Evolutionary conservation across 106 monocot species (phyloP).

Genomic region (Dendrobium officinale): DNA sequence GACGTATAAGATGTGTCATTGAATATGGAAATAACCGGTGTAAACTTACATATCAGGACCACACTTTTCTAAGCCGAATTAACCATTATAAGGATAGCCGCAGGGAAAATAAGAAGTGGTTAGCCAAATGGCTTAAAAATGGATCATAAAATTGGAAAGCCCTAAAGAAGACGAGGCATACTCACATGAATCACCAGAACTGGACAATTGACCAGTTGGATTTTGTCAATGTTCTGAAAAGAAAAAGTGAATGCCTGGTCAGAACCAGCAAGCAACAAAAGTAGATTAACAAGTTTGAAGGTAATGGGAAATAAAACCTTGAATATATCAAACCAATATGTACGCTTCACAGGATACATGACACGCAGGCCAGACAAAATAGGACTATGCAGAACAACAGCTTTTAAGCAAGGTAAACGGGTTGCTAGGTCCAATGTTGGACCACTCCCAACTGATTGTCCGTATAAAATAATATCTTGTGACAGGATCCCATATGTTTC

Average conservation of each 20-base stretch:
- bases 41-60: neutral
- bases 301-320: slow-evolving; percentile 42
- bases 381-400: slow-evolving; percentile 88
- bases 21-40: neutral
- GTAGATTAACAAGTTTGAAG: neutral
- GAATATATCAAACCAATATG: slow-evolving; percentile 96
- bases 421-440: slow-evolving; percentile 81
- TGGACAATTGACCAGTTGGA: slow-evolving; percentile 70
- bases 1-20: neutral
- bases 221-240: slow-evolving; percentile 94
- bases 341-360: slow-evolving; percentile 87
- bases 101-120: neutral
- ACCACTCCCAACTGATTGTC: slow-evolving; percentile 97
- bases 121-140: neutral
- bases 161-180: slow-evolving; percentile 9
- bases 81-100: neutral
- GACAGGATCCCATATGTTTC: slow-evolving; percentile 50
- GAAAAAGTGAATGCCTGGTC: neutral
- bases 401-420: slow-evolving; percentile 50
- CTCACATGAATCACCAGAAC: slow-evolving; percentile 96
- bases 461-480: slow-evolving; percentile 86
- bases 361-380: slow-evolving; percentile 92
- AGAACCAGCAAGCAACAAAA: slow-evolving; percentile 1
- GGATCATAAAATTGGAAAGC: neutral
- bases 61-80: neutral